Percentiles rank a stretch among this genome's conserved stretches.
Conservation (phyloP, 305 asterid genomes). For the Fraxinus paxiana region DNA sequence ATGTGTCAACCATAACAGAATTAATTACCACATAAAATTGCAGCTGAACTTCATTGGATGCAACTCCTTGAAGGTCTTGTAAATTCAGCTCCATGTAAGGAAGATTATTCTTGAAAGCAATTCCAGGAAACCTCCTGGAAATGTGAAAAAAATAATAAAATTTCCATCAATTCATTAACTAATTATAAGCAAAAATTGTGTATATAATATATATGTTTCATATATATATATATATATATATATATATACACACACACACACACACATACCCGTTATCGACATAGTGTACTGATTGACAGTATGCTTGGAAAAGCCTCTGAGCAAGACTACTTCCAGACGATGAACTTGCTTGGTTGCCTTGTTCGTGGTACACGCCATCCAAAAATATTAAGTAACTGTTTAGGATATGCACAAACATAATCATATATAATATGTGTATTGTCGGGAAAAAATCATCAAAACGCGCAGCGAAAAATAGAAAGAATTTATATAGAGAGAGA, state of each 20-base stretch:
- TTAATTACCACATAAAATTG: constrained; percentile 57
- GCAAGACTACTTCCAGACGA: constrained; percentile 33
- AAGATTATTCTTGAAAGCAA: constrained; percentile 48
- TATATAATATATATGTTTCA: not conserved
- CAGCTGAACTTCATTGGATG: constrained; percentile 44
- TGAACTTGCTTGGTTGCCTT: constrained; percentile 19
- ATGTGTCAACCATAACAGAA: not conserved
- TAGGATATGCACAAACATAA: not conserved
- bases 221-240: not conserved
- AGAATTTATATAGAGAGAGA: not conserved
- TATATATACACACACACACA: too few species aligned
- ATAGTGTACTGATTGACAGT: constrained; percentile 26
- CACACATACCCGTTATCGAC: constrained; percentile 26
- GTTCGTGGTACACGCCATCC: constrained; percentile 37
- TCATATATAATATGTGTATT: not conserved
- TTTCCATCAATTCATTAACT: not conserved
- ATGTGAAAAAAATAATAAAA: not conserved
- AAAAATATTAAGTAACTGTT: constrained; percentile 35
- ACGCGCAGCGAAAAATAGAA: not conserved
- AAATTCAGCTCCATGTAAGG: constrained; percentile 52
- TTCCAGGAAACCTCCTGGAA: constrained; percentile 63
- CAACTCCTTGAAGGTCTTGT: constrained; percentile 41
- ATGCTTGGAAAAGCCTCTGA: constrained; percentile 33
- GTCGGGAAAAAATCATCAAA: not conserved
- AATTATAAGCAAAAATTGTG: not conserved